A percentile compares a stretch with the other conserved stretches of the same genome.
Conservation (phyloP, 75 land plant species). For the Cunninghamia lanceolata region DNA sequence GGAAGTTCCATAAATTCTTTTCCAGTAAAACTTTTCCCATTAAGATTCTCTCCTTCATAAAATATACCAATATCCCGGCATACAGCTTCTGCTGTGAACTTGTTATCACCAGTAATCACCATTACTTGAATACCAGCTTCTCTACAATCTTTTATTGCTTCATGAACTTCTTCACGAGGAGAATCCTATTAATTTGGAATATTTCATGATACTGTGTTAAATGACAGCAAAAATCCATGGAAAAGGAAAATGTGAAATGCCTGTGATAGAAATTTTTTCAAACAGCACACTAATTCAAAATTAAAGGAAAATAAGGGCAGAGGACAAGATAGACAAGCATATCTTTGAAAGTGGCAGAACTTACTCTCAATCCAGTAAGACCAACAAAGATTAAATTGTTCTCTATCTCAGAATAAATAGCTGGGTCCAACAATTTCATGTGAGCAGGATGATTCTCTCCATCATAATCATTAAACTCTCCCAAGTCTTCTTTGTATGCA, state of each 20-base stretch:
- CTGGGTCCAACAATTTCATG: slow-evolving; percentile 65
- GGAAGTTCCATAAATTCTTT: slow-evolving; percentile 73
- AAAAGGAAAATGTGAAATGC: neutral
- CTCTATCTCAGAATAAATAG: slow-evolving; percentile 65
- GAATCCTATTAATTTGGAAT: slow-evolving; percentile 57
- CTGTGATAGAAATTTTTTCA: neutral
- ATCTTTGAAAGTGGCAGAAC: slow-evolving; percentile 9
- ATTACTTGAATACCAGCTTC: slow-evolving; percentile 83
- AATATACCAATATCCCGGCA: slow-evolving; percentile 79
- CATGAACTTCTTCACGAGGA: slow-evolving; percentile 81
- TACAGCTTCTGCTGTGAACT: slow-evolving; percentile 88
- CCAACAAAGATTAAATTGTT: slow-evolving; percentile 81
- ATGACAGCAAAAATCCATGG: neutral
- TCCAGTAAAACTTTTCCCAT: slow-evolving; percentile 68
- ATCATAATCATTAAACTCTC: slow-evolving; percentile 61
- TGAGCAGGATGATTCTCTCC: slow-evolving; percentile 77
- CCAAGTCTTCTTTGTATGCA: slow-evolving; percentile 84
- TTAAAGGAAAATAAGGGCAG: neutral
- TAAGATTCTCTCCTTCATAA: slow-evolving; percentile 42
- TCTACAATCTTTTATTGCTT: slow-evolving; percentile 76
- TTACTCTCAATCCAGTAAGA: slow-evolving; percentile 79
- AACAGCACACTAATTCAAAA: neutral
- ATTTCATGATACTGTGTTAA: neutral
- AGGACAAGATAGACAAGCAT: neutral
- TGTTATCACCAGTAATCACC: slow-evolving; percentile 97